These are phyloP conservation scores for Pichia eremophila DNA, from an alignment of 805 yeast species.

Conservation along the genomic window DNA sequence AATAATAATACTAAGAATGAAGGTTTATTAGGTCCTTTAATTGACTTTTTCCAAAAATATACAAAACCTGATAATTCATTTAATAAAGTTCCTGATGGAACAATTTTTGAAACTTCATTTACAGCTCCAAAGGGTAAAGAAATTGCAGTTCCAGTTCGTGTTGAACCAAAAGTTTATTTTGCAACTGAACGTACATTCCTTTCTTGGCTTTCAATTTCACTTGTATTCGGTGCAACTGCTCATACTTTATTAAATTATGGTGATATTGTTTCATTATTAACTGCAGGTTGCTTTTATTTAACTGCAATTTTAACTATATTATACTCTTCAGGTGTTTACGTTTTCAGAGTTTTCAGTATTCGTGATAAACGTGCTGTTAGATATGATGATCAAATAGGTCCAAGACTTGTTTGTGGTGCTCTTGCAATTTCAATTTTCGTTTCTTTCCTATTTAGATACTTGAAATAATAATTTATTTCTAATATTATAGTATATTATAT, in stretches of 20 bases:
- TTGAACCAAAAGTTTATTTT: constrained; percentile 98
- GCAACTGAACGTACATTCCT: constrained; percentile 94
- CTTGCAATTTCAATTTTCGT: constrained; percentile 60
- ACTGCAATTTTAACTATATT: constrained; percentile 65
- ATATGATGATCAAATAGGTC: constrained; percentile 85
- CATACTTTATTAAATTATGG: constrained; percentile 83
- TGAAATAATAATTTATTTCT: constrained; percentile 20
- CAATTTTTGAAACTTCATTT: constrained; percentile 48
- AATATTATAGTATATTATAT: too few relatives aligned
- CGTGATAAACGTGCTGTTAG: constrained; percentile 74
- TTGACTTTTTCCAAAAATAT: constrained; percentile 9
- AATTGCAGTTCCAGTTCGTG: constrained; percentile 88
- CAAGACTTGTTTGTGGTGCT: constrained; percentile 68
- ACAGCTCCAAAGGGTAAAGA: constrained; percentile 81
- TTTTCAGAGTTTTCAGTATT: constrained; percentile 75
- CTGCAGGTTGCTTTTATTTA: constrained; percentile 78
- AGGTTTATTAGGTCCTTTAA: constrained; percentile 12
- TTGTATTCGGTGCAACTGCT: constrained; percentile 83
- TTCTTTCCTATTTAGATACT: constrained; percentile 45
- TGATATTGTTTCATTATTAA: constrained; percentile 59
- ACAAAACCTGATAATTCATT: constrained; percentile 37
- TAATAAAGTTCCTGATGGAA: constrained; percentile 51
- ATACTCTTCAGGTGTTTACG: constrained; percentile 65
- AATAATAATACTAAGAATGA: constrained; percentile 5
- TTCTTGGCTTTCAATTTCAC: constrained; percentile 87